Evolutionary conservation across 345 rosid genomes (phyloP), one percentile per base, ranked within the genome.

Genomic region (Salix arbutifolia): DNA sequence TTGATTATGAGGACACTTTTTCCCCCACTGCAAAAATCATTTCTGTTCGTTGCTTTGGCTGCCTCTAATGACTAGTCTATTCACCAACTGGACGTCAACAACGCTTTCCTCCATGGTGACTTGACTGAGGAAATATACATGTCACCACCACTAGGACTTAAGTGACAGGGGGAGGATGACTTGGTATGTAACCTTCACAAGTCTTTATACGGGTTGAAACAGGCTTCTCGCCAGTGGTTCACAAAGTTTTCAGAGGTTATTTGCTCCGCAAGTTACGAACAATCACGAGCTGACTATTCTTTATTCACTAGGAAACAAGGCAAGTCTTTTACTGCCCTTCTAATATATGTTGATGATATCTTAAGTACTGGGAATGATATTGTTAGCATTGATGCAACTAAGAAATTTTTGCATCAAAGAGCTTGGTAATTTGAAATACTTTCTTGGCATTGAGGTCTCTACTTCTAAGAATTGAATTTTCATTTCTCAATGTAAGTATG

Each of bases 31-130:
- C 69, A 0, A 66, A 66, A 31, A 66, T 66, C 31, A 26, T 66
- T 66, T n/a, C 4, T 0, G 38, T 66, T 10, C 35, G 38, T 5
- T 31, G 44, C 74, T 53, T 46, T 33, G 30, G 37, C 37, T 5
- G 23, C 31, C 31, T 26, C 69, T 26, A 5, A 17, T 0, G 6
- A 8, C 1, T 66, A 23, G 69, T 1, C 40, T 1, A 7, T 37
- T 1, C 10, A 37, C 2, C 40, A 37, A 37, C 9, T 37, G 2
- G 40, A 37, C 1, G 38, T 37, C 5, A 6, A 37, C 38, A 37
- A 5, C 2, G n/a, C 19, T 0, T 4, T 50, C 5, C n/a, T 52
- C 10, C 4, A 52, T 0, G 1, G 11, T 40, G 71, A 40, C 0
- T 1, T 44, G 0, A 4, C 9, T 0, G 13, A 35, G 0, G 14